A percentile compares a stretch with the other conserved stretches of the same genome.
phyloP scores from a whole-genome alignment of 805 yeast genomes.

The Zygoascus flipseniorum region DNA sequence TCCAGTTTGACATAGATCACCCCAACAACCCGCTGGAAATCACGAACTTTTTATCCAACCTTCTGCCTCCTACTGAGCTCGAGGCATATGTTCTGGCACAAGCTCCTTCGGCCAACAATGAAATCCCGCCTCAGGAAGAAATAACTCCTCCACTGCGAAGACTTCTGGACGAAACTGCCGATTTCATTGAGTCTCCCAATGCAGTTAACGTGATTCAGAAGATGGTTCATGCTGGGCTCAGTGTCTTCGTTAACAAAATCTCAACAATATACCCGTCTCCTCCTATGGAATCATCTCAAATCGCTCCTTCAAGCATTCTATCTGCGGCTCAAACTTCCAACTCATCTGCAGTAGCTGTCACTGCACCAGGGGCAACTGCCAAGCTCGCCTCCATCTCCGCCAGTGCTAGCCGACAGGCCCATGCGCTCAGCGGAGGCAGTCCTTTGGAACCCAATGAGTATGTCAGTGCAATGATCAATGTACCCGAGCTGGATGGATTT shows the following conservation, averaged over 20 bases:
- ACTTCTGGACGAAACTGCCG: slow-evolving; percentile 37
- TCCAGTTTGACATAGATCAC: slow-evolving; percentile 31
- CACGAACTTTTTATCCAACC: slow-evolving; percentile 24
- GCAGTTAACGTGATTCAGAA: slow-evolving; percentile 30
- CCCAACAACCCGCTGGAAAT: slow-evolving; percentile 3
- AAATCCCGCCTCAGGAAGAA: slow-evolving; percentile 10
- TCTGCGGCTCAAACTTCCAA: background rate
- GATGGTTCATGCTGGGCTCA: slow-evolving; percentile 38
- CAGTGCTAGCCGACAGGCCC: slow-evolving; percentile 56
- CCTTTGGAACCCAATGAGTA: slow-evolving; percentile 35
- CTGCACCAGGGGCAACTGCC: slow-evolving; percentile 14
- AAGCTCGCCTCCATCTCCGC: slow-evolving; percentile 69
- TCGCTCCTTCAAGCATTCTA: background rate
- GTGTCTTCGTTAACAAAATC: slow-evolving; percentile 36
- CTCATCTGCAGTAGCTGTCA: background rate
- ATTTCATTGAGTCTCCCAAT: slow-evolving; percentile 34
- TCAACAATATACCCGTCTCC: slow-evolving; percentile 18
- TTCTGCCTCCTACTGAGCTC: slow-evolving; percentile 44
- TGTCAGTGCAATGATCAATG: slow-evolving; percentile 38
- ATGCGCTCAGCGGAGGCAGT: slow-evolving; percentile 40
- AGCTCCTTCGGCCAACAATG: slow-evolving; percentile 25
- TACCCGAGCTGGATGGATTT: slow-evolving; percentile 69
- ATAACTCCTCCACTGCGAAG: slow-evolving; percentile 22
- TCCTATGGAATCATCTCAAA: background rate
- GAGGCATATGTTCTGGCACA: slow-evolving; percentile 49